Conservation (phyloP, 768 basidiomycete genomes). For the Termitomyces sp. region DNA sequence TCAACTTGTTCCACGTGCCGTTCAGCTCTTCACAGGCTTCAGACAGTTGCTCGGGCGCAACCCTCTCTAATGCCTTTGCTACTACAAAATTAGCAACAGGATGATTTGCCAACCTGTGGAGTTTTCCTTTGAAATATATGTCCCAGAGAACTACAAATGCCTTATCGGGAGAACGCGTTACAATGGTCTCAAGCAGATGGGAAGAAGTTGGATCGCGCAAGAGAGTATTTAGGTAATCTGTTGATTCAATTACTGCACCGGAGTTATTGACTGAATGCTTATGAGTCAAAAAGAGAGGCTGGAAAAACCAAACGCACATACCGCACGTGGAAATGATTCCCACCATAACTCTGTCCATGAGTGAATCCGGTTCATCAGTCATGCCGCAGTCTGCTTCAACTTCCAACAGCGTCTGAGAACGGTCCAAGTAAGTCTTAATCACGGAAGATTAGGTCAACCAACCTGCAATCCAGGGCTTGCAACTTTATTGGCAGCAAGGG, state of each 20-base stretch:
- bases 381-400: conserved; percentile 67
- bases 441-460: conserved; percentile 11
- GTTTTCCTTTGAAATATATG: conserved; percentile 70
- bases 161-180: conserved; percentile 50
- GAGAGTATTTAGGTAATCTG: conserved; percentile 78
- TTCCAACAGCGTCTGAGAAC: conserved; percentile 67
- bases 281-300: not conserved
- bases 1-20: conserved; percentile 52
- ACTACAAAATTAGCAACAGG: conserved; percentile 95
- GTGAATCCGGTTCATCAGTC: conserved; percentile 54
- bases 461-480: conserved; percentile 78
- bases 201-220: conserved; percentile 86
- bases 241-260: conserved; percentile 36
- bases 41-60: conserved; percentile 49
- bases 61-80: conserved; percentile 67
- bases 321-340: conserved; percentile 66
- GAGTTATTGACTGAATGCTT: conserved; percentile 32
- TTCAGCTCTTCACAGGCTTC: conserved; percentile 56
- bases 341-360: conserved; percentile 77
- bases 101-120: conserved; percentile 71
- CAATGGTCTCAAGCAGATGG: conserved; percentile 81
- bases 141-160: conserved; percentile 71
- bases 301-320: conserved; percentile 29
- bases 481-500: conserved; percentile 68
- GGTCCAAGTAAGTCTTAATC: conserved; percentile 5